Evolutionary conservation across 805 yeast genomes (phyloP).

Genomic region (Ogataea methylovora): DNA sequence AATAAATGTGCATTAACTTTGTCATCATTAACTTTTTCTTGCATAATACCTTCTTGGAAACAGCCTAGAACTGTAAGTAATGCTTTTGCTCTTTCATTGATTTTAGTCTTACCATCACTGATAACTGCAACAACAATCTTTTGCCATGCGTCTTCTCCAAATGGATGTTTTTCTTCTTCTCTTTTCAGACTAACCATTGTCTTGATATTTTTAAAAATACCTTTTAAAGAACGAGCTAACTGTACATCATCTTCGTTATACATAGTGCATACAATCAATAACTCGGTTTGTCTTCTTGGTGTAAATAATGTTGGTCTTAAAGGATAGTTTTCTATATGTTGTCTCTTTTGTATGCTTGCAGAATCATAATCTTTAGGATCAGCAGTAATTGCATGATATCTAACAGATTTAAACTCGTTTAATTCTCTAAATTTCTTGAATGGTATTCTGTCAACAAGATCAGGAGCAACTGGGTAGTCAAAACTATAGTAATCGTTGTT

Average conservation of each 20-base stretch:
- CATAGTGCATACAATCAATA: conserved; percentile 83
- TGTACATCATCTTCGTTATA: conserved; percentile 84
- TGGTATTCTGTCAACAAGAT: conserved; percentile 42
- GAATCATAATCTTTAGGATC: conserved; percentile 68
- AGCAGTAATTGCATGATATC: conserved; percentile 91
- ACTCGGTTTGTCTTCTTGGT: conserved; percentile 74
- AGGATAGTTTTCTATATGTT: conserved; percentile 23
- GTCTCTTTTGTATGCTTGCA: conserved; percentile 42
- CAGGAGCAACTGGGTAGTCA: conserved; percentile 77
- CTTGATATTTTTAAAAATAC: conserved; percentile 81
- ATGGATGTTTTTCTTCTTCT: conserved; percentile 47
- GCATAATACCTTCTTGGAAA: conserved; percentile 92
- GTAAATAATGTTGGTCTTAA: conserved; percentile 73
- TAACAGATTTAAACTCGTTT: conserved; percentile 63
- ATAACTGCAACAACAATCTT: conserved; percentile 84
- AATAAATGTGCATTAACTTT: conserved; percentile 82
- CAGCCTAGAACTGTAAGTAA: conserved; percentile 80
- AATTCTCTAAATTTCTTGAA: conserved; percentile 29
- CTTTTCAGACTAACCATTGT: conserved; percentile 47
- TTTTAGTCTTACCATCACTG: conserved; percentile 83
- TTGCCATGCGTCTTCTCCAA: conserved; percentile 95
- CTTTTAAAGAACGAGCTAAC: conserved; percentile 78
- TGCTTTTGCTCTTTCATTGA: conserved; percentile 71
- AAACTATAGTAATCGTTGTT: conserved; percentile 68
- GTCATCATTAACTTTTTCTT: conserved; percentile 75